Conservation (phyloP, 768 basidiomycete species). For the Dictyophora rubrovolvata region DNA sequence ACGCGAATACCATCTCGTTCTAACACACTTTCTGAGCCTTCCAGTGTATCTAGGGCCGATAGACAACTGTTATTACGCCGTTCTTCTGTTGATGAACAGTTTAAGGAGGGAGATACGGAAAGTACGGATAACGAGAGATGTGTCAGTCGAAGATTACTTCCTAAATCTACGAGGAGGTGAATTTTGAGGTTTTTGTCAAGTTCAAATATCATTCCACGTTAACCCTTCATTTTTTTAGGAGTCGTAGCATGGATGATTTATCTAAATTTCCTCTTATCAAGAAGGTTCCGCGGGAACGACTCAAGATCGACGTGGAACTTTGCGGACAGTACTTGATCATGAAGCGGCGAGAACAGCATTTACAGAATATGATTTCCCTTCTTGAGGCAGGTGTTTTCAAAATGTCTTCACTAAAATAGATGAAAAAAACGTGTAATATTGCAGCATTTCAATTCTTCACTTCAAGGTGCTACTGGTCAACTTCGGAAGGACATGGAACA, state of each 20-base stretch:
- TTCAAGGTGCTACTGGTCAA: constrained; percentile 43
- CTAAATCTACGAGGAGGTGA: constrained; percentile 17
- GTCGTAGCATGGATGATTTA: constrained; percentile 61
- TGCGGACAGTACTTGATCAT: constrained; percentile 66
- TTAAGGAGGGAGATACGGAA: constrained; percentile 2
- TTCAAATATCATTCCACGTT: neutral
- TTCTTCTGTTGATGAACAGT: neutral
- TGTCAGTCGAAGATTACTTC: neutral
- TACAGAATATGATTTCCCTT: constrained; percentile 52
- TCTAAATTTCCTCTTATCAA: constrained; percentile 36
- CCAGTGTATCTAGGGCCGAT: neutral
- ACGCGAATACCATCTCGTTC: constrained; percentile 1
- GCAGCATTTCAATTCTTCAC: constrained; percentile 17
- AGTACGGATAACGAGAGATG: constrained; percentile 1
- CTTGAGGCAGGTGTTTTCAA: constrained; percentile 34
- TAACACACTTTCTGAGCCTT: constrained; percentile 4
- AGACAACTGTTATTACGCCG: constrained; percentile 9
- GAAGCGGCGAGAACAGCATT: constrained; percentile 55
- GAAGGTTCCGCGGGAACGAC: constrained; percentile 47
- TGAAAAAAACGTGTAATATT: neutral
- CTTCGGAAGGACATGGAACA: constrained; percentile 51
- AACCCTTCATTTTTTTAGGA: constrained; percentile 22
- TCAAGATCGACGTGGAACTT: constrained; percentile 72
- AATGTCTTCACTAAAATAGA: neutral
- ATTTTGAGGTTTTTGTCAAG: constrained; percentile 14